Evolutionary conservation across 2,329 filamentous ascomycete species (phyloP).

Genomic region (Colletotrichum somersetense): DNA sequence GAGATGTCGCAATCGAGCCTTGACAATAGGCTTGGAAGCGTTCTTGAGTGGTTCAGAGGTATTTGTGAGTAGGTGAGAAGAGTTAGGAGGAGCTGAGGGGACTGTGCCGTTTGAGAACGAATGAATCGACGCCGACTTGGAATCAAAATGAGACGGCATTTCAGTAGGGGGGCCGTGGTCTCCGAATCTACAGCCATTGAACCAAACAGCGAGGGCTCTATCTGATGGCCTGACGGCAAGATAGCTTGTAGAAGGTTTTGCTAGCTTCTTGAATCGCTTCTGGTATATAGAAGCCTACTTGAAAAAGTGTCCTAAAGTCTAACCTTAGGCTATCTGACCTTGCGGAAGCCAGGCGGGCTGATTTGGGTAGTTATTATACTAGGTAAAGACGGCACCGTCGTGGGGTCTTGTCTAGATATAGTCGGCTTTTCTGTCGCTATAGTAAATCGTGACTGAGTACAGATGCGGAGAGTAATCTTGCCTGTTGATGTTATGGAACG

Average conservation of each 20-base stretch:
- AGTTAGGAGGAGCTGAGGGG: not conserved
- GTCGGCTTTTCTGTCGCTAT: slow-evolving; percentile 42
- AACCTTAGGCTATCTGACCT: slow-evolving; percentile 27
- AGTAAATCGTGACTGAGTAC: no score
- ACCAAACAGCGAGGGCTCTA: not conserved
- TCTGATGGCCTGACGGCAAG: not conserved
- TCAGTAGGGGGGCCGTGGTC: not conserved
- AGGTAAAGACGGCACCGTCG: slow-evolving; percentile 38
- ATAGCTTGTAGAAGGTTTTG: not conserved
- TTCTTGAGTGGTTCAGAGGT: not conserved
- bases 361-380: slow-evolving; percentile 42
- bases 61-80: not conserved
- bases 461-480: not conserved
- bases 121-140: not conserved
- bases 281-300: not conserved
- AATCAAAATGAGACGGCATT: not conserved
- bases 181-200: not conserved
- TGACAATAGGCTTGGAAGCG: not conserved
- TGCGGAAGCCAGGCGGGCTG: slow-evolving; percentile 39
- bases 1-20: not conserved
- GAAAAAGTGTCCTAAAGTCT: not conserved
- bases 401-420: slow-evolving; percentile 43
- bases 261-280: not conserved
- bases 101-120: not conserved
- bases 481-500: not conserved